A percentile compares a stretch with the other conserved stretches of the same genome.
Evolutionary conservation across 2,329 filamentous ascomycete genomes (phyloP).

Genomic region (Endocalyx cinctus): DNA sequence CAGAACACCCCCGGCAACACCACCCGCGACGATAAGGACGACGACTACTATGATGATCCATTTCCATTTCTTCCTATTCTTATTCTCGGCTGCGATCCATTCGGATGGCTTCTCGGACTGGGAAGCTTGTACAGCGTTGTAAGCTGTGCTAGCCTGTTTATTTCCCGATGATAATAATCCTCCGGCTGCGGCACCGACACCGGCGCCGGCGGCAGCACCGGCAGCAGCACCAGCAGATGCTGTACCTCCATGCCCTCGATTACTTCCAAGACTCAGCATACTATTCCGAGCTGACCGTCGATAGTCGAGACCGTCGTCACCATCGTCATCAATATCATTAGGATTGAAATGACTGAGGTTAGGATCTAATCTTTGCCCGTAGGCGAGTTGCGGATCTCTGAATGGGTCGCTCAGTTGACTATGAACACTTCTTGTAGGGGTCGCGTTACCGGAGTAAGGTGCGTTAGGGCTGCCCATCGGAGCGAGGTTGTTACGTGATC

Average conservation of each 20-base stretch:
- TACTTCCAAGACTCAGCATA: slow-evolving; percentile 52
- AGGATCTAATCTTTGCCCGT: slow-evolving; percentile 41
- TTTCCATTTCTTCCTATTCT: slow-evolving; percentile 60
- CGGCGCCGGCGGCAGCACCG: slow-evolving; percentile 44
- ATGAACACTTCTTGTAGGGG: slow-evolving; percentile 46
- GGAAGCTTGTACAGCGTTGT: slow-evolving; percentile 47
- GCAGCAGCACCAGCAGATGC: slow-evolving; percentile 43
- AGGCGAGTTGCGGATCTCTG: slow-evolving; percentile 45
- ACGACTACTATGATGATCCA: slow-evolving; percentile 64
- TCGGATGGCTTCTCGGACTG: slow-evolving; percentile 59
- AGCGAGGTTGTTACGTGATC: slow-evolving; percentile 39
- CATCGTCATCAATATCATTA: slow-evolving; percentile 78
- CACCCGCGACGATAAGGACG: slow-evolving; percentile 62
- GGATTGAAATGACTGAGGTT: slow-evolving; percentile 64
- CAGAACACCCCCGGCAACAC: slow-evolving; percentile 69
- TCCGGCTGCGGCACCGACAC: slow-evolving; percentile 34
- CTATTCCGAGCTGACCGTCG: slow-evolving; percentile 48
- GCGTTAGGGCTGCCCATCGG: slow-evolving; percentile 31
- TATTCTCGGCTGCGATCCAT: slow-evolving; percentile 57
- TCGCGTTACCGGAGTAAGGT: slow-evolving; percentile 28
- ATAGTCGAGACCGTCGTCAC: slow-evolving; percentile 73
- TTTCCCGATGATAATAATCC: slow-evolving; percentile 30
- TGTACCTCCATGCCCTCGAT: slow-evolving; percentile 33
- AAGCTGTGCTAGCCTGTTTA: slow-evolving; percentile 41
- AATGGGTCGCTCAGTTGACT: slow-evolving; percentile 64